These are phyloP conservation scores for Candida golubevii DNA, from an alignment of 805 yeast species.

Conservation along the genomic window DNA sequence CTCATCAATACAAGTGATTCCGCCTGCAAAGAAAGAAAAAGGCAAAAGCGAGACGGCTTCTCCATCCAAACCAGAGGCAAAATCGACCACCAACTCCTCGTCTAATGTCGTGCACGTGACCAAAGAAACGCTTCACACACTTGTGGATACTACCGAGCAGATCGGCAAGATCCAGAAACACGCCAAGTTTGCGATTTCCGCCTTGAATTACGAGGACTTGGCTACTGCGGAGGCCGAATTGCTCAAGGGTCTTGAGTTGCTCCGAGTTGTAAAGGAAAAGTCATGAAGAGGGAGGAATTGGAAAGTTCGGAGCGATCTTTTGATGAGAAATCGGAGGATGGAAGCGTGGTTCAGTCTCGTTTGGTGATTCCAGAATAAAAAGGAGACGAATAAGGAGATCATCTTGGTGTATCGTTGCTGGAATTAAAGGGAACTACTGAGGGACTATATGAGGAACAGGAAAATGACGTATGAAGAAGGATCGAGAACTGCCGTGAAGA, in stretches of 20 bases:
- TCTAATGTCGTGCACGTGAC: slow-evolving; percentile 12
- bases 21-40: slow-evolving; percentile 16
- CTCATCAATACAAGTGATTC: slow-evolving; percentile 35
- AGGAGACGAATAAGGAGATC: too few species aligned
- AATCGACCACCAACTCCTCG: background rate
- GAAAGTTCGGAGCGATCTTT: too few species aligned
- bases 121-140: slow-evolving; percentile 41
- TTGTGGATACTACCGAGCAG: slow-evolving; percentile 52
- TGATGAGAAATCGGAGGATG: too few species aligned
- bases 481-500: too few species aligned
- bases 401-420: too few species aligned
- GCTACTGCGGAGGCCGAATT: slow-evolving; percentile 65
- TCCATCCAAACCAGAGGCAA: background rate
- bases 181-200: slow-evolving; percentile 74
- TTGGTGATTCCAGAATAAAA: too few species aligned
- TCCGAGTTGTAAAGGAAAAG: slow-evolving; percentile 15
- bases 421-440: too few species aligned
- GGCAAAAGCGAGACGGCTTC: background rate
- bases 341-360: too few species aligned
- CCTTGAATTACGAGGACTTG: slow-evolving; percentile 71
- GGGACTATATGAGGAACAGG: too few species aligned
- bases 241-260: slow-evolving; percentile 46
- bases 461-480: too few species aligned
- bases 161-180: slow-evolving; percentile 60
- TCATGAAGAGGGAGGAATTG: background rate